Evolutionary conservation across 352 stramenopile genomes (phyloP).

Genomic region (Phytophthora pluvialis): DNA sequence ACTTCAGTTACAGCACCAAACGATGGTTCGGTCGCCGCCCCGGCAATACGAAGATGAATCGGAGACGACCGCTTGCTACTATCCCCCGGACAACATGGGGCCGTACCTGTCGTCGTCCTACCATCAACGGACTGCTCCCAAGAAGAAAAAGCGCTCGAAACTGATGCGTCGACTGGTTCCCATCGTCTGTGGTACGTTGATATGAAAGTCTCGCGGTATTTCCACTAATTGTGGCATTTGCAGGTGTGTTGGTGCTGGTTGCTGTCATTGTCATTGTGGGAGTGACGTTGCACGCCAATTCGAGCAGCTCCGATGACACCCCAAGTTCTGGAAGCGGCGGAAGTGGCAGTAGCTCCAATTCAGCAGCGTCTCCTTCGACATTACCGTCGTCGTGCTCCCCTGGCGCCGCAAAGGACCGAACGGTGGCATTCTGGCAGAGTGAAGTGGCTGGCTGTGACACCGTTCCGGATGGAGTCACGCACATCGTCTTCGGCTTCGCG

Average conservation of each 20-base stretch:
- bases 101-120: slow-evolving; percentile 37
- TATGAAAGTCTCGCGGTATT: slow-evolving; percentile 1
- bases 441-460: slow-evolving; percentile 77
- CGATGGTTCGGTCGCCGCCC: slow-evolving; percentile 31
- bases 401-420: slow-evolving; percentile 56
- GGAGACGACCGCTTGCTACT: slow-evolving; percentile 36
- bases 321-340: slow-evolving; percentile 5
- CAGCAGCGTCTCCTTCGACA: slow-evolving; percentile 5
- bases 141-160: slow-evolving; percentile 33
- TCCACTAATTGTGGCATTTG: not conserved
- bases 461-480: slow-evolving; percentile 73
- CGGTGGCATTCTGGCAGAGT: slow-evolving; percentile 83
- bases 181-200: slow-evolving; percentile 30
- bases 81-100: slow-evolving; percentile 36
- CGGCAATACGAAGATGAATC: slow-evolving; percentile 31
- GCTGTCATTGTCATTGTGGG: slow-evolving; percentile 47
- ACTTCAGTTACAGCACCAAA: slow-evolving; percentile 23
- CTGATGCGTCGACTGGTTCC: slow-evolving; percentile 27
- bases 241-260: slow-evolving; percentile 39
- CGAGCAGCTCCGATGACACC: slow-evolving; percentile 10
- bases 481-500: slow-evolving; percentile 81
- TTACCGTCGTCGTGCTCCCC: slow-evolving; percentile 28
- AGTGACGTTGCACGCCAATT: slow-evolving; percentile 40
- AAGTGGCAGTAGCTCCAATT: slow-evolving; percentile 18
- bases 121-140: slow-evolving; percentile 26